Conservation (phyloP, 306 rosid species). For the Rosa multiflora region DNA sequence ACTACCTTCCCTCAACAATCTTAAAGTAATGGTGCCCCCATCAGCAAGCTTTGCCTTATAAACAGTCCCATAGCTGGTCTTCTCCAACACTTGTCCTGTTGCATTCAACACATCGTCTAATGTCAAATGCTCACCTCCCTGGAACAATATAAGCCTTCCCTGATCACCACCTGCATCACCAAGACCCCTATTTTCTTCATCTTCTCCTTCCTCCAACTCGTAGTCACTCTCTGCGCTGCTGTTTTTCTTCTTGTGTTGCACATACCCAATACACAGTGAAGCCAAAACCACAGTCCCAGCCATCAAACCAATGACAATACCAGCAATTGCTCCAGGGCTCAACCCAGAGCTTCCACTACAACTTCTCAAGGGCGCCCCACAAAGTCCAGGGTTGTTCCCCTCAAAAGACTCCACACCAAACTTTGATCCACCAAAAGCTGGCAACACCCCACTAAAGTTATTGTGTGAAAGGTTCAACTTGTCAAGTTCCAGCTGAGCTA, state of each 20-base stretch:
- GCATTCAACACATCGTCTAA: constrained; percentile 96
- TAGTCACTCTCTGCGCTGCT: constrained; percentile 71
- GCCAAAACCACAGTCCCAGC: constrained; percentile 86
- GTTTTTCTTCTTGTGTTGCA: constrained; percentile 83
- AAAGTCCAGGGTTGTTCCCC: constrained; percentile 72
- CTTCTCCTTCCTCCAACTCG: constrained; percentile 78
- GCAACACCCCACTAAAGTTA: constrained; percentile 85
- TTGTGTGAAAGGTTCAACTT: constrained; percentile 85
- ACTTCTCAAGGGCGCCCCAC: constrained; percentile 81
- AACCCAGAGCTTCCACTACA: constrained; percentile 55
- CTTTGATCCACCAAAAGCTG: constrained; percentile 56
- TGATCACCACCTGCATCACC: constrained; percentile 50
- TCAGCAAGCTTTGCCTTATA: constrained; percentile 97
- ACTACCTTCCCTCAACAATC: constrained; percentile 89
- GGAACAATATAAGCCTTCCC: constrained; percentile 88
- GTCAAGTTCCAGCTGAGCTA: constrained; percentile 57
- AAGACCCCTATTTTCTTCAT: constrained; percentile 42
- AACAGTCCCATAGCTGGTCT: constrained; percentile 90
- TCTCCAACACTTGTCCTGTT: constrained; percentile 96
- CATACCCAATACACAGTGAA: constrained; percentile 79
- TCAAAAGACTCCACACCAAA: constrained; percentile 77
- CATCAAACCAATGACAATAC: constrained; percentile 86
- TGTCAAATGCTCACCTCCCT: constrained; percentile 92
- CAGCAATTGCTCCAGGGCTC: constrained; percentile 96
- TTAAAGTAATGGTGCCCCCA: constrained; percentile 85